These are phyloP conservation scores for Rhododendron kiyosumense DNA, from an alignment of 148 eudicot genomes.

Conservation along the genomic window DNA sequence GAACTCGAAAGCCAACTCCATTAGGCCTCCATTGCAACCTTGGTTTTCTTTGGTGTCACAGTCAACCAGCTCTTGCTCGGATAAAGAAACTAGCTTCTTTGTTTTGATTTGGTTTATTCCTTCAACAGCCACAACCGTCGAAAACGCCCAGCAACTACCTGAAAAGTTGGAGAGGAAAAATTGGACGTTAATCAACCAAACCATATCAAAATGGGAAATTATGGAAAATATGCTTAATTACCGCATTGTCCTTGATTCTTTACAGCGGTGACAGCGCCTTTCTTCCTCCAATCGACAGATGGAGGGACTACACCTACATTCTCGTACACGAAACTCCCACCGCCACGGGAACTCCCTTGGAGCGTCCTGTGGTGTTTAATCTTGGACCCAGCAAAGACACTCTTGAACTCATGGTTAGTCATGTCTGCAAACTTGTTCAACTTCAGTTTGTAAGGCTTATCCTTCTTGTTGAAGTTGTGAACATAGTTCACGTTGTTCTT, in stretches of 20 bases:
- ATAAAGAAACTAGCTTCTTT: constrained; percentile 59
- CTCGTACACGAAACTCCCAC: constrained; percentile 53
- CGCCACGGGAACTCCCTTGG: constrained; percentile 26
- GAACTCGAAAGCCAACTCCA: constrained; percentile 68
- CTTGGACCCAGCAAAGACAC: constrained; percentile 55
- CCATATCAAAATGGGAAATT: not conserved
- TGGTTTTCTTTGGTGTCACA: constrained; percentile 66
- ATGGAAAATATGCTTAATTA: constrained; percentile 8
- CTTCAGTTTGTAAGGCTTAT: constrained; percentile 80
- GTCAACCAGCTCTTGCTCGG: constrained; percentile 91
- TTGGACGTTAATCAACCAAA: not conserved
- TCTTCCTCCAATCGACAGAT: constrained; percentile 81
- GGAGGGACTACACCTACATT: constrained; percentile 46
- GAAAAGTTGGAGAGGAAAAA: not conserved
- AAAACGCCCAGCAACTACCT: constrained; percentile 99
- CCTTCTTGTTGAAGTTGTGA: constrained; percentile 56
- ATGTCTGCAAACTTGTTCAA: constrained; percentile 87
- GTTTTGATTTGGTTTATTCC: constrained; percentile 92
- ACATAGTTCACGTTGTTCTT: constrained; percentile 69
- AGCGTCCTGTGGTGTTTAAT: constrained; percentile 65
- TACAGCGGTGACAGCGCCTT: constrained; percentile 62
- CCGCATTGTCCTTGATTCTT: constrained; percentile 97
- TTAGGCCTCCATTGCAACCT: constrained; percentile 89
- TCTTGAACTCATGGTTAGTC: constrained; percentile 75
- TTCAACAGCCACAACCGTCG: constrained; percentile 72